These are phyloP conservation scores for Nyctanthes arbortristis DNA, from an alignment of 257 asterid genomes.

Conservation along the genomic window DNA sequence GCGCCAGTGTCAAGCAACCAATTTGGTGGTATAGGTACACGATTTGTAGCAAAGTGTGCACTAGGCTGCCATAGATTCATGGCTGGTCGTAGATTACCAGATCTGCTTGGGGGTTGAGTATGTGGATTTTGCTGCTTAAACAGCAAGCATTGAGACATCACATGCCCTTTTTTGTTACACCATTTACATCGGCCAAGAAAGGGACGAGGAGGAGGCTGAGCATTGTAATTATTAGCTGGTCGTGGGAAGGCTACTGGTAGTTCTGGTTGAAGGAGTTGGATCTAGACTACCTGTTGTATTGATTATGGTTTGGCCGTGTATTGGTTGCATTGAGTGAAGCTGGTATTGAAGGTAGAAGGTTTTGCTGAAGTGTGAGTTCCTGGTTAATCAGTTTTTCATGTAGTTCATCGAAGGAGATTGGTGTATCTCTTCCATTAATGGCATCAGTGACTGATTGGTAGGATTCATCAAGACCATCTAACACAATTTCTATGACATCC, in stretches of 20 bases:
- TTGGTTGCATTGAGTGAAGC: not conserved
- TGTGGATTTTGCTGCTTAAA: not conserved
- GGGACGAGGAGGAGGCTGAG: not conserved
- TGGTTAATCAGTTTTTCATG: conserved; percentile 14
- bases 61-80: not conserved
- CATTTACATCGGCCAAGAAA: not conserved
- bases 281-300: not conserved
- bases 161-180: not conserved
- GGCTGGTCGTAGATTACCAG: not conserved
- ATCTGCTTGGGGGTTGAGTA: not conserved
- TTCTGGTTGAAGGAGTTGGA: not conserved
- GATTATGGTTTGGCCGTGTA: not conserved
- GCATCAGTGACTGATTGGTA: conserved; percentile 11
- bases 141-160: not conserved
- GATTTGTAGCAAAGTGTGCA: not conserved
- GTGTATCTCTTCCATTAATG: not conserved
- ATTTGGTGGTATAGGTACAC: not conserved
- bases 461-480: not conserved
- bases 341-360: not conserved
- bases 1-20: not conserved
- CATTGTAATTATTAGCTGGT: not conserved
- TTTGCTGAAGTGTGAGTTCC: not conserved
- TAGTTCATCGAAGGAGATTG: conserved; percentile 17
- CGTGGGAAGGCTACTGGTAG: not conserved
- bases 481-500: not conserved